Conservation (phyloP, 805 yeast species). For the Candida schatavii region DNA sequence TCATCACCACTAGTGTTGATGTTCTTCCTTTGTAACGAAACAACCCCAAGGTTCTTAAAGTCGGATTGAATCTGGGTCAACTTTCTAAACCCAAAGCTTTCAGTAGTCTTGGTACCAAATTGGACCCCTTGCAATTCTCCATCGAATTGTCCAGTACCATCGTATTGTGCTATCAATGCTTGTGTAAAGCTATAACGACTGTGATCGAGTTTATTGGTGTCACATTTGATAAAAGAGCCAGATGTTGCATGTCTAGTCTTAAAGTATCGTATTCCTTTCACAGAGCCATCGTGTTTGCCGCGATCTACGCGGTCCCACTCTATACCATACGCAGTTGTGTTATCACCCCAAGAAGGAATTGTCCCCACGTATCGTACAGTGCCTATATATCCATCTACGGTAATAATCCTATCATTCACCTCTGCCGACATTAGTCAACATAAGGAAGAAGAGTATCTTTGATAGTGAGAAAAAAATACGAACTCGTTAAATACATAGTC, state of each 20-base stretch:
- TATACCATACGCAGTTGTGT: conserved; percentile 58
- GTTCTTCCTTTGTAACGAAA: conserved; percentile 48
- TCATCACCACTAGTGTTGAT: conserved; percentile 21
- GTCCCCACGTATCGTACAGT: conserved; percentile 63
- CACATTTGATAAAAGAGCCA: conserved; percentile 63
- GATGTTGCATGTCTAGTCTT: conserved; percentile 29
- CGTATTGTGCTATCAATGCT: conserved; percentile 53
- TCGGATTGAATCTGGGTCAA: conserved; percentile 48
- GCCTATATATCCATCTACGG: conserved; percentile 48
- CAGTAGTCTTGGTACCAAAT: conserved; percentile 57
- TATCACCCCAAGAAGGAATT: conserved; percentile 59
- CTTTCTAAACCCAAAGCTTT: conserved; percentile 65
- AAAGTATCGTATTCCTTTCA: conserved; percentile 59
- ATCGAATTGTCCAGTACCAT: conserved; percentile 22
- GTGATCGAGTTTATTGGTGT: conserved; percentile 30
- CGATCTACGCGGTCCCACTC: conserved; percentile 78
- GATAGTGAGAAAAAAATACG: too few relatives aligned
- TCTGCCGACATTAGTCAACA: neutral
- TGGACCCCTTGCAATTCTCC: conserved; percentile 27
- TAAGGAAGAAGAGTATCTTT: too few relatives aligned
- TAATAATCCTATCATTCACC: conserved; percentile 17
- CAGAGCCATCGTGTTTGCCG: conserved; percentile 71
- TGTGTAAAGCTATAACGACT: conserved; percentile 33
- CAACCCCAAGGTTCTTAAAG: conserved; percentile 40
- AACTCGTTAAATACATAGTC: too few relatives aligned